Evolutionary conservation across 2,329 filamentous ascomycete genomes (phyloP).

Genomic region (Verticillium nubilum): DNA sequence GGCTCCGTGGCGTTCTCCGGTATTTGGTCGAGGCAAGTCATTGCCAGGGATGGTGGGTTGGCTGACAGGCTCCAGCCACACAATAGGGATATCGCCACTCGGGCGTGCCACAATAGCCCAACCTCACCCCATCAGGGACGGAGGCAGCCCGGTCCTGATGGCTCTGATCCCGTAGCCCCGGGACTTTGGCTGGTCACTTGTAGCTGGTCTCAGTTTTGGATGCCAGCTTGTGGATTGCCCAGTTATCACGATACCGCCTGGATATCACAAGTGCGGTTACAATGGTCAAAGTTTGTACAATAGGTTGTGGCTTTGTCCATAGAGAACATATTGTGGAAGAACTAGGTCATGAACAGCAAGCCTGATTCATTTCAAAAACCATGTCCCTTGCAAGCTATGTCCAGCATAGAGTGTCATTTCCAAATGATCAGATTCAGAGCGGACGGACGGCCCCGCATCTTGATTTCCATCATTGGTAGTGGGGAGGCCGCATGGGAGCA

Average conservation of each 20-base stretch:
- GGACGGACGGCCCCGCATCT: too few species aligned
- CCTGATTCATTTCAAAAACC: neutral
- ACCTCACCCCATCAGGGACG: neutral
- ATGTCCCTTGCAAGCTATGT: neutral
- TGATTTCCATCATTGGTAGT: constrained; percentile 22
- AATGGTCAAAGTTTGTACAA: neutral
- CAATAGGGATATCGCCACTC: neutral
- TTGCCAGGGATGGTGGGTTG: neutral
- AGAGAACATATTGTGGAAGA: neutral
- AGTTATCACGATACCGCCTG: too few species aligned
- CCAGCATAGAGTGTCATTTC: neutral
- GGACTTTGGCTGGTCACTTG: neutral
- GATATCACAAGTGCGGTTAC: too few species aligned
- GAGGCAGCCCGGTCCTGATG: neutral
- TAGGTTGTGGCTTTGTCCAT: neutral
- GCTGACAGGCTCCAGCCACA: neutral
- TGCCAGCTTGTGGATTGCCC: too few species aligned
- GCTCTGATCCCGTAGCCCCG: neutral
- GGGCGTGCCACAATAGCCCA: neutral
- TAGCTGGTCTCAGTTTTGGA: neutral
- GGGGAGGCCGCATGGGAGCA: constrained; percentile 23
- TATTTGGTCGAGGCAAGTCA: neutral
- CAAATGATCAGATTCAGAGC: too few species aligned
- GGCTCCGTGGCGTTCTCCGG: neutral
- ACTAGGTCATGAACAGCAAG: neutral